Base-by-base conservation (phyloP, 2,329 filamentous ascomycete species). In the Apiospora hydei region DNA sequence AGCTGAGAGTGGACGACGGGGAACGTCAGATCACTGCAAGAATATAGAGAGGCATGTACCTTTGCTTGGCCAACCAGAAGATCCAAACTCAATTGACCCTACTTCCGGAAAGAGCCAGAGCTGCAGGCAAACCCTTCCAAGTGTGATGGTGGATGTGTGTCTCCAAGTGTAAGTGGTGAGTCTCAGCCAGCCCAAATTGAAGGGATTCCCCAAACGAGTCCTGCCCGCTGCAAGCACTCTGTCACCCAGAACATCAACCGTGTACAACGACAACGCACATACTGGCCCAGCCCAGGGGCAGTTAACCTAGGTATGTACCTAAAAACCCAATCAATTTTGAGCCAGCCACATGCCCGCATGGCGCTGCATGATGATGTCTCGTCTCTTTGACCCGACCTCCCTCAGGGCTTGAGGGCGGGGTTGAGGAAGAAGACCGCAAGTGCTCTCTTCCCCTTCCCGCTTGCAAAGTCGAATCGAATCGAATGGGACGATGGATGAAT, bases 311-410 rank as follows among this genome's bases (percentile, higher is more conserved):
- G 26, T 30, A 30, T 30, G 26, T 30, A 30, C 26, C 26, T 30
- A 30, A 34, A 26, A 41, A 30, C n/a, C 11, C 30, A n/a, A 41
- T 64, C 57, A 64, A 21, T 41, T 41, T 41, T 41, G 57, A 41
- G 57, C 57, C 57, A 41, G 57, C 57, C 57, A 64, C 57, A 34
- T 14, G 57, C 57, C 16, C n/a, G 57, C 57, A n/a, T n/a, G 18
- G 34, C 13, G 57, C 57, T 64, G 57, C 57, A 64, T 38, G 34
- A 64, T 64, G 57, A 64, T 64, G 57, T 64, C 57, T n/a, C 57
- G 57, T 64, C 18, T 51, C 49, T 64, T 64, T 38, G 34, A 41
- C 41, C 34, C 57, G 34, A 41, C 57, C 57, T 41, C 57, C 11
- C 34, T 13, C 57, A n/a, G 34, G 30, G 57, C 57, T 21, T 13